phyloP scores from a whole-genome alignment of 2,329 filamentous ascomycete species.

The Fusarium tjaetaba region DNA sequence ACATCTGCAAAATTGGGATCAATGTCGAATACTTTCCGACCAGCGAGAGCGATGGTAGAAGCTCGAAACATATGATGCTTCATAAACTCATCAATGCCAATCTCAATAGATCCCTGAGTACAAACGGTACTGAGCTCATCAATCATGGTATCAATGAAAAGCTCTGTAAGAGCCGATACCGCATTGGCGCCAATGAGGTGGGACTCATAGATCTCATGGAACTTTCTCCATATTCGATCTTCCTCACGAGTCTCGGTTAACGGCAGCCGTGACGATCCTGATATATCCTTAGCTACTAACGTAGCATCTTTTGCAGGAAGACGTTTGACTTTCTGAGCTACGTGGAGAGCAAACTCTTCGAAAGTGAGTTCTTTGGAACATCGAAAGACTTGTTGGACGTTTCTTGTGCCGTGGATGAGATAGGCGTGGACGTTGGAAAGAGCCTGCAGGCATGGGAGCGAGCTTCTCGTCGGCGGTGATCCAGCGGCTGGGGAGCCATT shows the following conservation, averaged over 20 bases:
- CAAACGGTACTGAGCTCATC: slow-evolving; percentile 13
- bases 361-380: slow-evolving; percentile 37
- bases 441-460: slow-evolving; percentile 8
- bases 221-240: slow-evolving; percentile 38
- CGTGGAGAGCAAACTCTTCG: slow-evolving; percentile 36
- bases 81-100: slow-evolving; percentile 35
- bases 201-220: slow-evolving; percentile 36
- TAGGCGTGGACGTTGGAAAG: slow-evolving; percentile 34
- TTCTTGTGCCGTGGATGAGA: slow-evolving; percentile 33
- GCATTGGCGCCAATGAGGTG: slow-evolving; percentile 30
- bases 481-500: slow-evolving; percentile 38
- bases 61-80: slow-evolving; percentile 39
- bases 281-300: slow-evolving; percentile 31
- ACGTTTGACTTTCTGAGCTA: slow-evolving; percentile 40
- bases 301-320: slow-evolving; percentile 25
- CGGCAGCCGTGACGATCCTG: slow-evolving; percentile 29
- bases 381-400: slow-evolving; percentile 35
- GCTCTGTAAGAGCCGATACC: slow-evolving; percentile 24
- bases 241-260: slow-evolving; percentile 27
- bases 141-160: slow-evolving; percentile 29
- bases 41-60: slow-evolving; percentile 36
- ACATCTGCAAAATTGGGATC: slow-evolving; percentile 31
- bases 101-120: slow-evolving; percentile 1
- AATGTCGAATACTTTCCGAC: slow-evolving; percentile 16
- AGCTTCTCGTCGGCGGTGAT: slow-evolving; percentile 24